These are phyloP conservation scores for Quercus engelmannii DNA, from an alignment of 306 rosid species.

Conservation along the genomic window DNA sequence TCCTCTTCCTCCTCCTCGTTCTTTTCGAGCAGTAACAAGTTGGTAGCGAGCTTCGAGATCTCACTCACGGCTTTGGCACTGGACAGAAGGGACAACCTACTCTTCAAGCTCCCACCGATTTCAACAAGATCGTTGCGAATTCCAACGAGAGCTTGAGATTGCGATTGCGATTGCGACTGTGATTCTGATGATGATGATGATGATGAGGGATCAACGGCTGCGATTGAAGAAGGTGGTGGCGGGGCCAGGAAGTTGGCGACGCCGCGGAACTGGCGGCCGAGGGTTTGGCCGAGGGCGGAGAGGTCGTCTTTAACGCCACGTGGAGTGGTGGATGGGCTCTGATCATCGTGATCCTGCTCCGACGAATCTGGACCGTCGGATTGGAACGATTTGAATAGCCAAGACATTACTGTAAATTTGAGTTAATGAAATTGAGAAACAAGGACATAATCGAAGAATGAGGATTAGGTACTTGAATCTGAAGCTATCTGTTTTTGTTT, in stretches of 20 bases:
- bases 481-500: neutral
- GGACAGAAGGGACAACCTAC: constrained; percentile 70
- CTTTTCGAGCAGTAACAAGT: constrained; percentile 41
- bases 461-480: neutral
- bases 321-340: constrained; percentile 23
- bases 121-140: constrained; percentile 86
- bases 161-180: constrained; percentile 17
- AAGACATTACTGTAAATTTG: constrained; percentile 50
- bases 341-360: constrained; percentile 10
- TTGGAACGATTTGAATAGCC: constrained; percentile 63
- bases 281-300: constrained; percentile 45
- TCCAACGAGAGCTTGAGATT: constrained; percentile 51
- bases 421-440: no score
- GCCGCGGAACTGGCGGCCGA: constrained; percentile 64
- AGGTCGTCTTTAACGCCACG: constrained; percentile 50
- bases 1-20: neutral
- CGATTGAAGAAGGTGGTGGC: constrained; percentile 41
- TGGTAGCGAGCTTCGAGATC: constrained; percentile 76
- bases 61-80: constrained; percentile 64
- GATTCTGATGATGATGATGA: neutral
- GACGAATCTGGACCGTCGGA: constrained; percentile 37
- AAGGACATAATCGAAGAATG: neutral
- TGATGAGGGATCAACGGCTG: constrained; percentile 17
- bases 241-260: constrained; percentile 89
- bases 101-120: constrained; percentile 77